Percentiles rank a stretch among this genome's conserved stretches.
Evolutionary conservation across 1,284 basidiomycete genomes (phyloP).

Genomic region (Athelia sp.): DNA sequence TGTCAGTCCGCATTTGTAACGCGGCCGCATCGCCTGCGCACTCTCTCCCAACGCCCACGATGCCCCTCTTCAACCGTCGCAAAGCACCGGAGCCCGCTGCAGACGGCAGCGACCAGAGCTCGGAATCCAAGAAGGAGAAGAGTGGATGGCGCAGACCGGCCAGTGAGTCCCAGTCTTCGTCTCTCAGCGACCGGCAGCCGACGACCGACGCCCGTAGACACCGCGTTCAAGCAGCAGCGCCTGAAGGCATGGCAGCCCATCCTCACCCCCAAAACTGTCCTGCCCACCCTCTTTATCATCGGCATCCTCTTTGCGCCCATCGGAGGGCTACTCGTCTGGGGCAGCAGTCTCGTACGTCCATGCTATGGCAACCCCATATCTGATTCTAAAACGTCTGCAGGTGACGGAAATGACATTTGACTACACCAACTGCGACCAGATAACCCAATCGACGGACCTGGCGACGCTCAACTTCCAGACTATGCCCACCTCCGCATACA

Average conservation of each 20-base stretch:
- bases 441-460: slow-evolving; percentile 36
- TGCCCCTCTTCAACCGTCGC: slow-evolving; percentile 58
- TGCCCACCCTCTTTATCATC: slow-evolving; percentile 94
- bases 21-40: too few species aligned
- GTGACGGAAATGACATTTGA: slow-evolving; percentile 94
- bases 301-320: slow-evolving; percentile 95
- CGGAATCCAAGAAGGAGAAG: slow-evolving; percentile 74
- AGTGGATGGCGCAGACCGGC: slow-evolving; percentile 85
- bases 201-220: slow-evolving; percentile 49
- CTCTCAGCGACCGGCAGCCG: slow-evolving; percentile 17
- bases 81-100: slow-evolving; percentile 31
- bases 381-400: slow-evolving; percentile 32
- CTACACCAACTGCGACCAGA: slow-evolving; percentile 87
- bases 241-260: slow-evolving; percentile 99
- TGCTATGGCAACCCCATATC: background rate
- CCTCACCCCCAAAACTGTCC: slow-evolving; percentile 93
- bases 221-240: slow-evolving; percentile 99
- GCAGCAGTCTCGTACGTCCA: slow-evolving; percentile 57
- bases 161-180: slow-evolving; percentile 49
- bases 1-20: too few species aligned
- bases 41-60: slow-evolving; percentile 19
- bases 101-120: slow-evolving; percentile 28
- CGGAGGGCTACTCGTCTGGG: slow-evolving; percentile 92
- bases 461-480: slow-evolving; percentile 34
- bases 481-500: slow-evolving; percentile 65